Base-by-base conservation (phyloP, 805 yeast species). In the Hanseniaspora pseudoguilliermondii region DNA sequence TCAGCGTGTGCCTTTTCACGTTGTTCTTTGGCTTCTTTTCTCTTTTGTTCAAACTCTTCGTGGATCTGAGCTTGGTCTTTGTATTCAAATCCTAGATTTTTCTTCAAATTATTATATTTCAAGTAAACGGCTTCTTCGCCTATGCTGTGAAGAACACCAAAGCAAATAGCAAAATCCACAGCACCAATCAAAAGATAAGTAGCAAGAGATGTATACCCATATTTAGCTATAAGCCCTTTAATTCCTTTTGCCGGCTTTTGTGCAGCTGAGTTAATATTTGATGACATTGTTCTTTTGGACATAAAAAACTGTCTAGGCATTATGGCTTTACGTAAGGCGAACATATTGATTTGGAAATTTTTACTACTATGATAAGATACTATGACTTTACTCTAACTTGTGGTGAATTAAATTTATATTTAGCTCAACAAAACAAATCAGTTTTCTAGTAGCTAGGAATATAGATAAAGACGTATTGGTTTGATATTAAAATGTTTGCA, bases 191-290 rank as follows among this genome's bases (percentile, higher is more conserved):
- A 83, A 21, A 88, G 62, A 65, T 93, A 93, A 0, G 91, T 87
- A 15, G 88, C 95, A 15, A 91, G 71, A 0, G 96, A 97, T 18
- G 95, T 80, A 72, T 84, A 88, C 0, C 98, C 98, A 67, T 93
- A 93, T 65, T 86, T 84, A 65, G 85, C 83, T 64, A 86, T 76
- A 59, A 93, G 73, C 11, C 78, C 82, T 66, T 80, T 86, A 40
- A 73, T 46, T 7, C 50, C 46, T 10, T 41, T 39, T 29, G 44
- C 32, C 20, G 50, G n/a, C 49, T 54, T 51, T 54, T 59, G 38
- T 11, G 36, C 15, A 16, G 36, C 36, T n/a, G 34, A 16, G 6
- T 44, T 44, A 7, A 29, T n/a, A n/a, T 29, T 11, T 27, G 47
- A 29, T 23, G 47, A 44, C 8, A 46, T 20, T 9, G 39, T 8